Conservation (phyloP, 2,329 filamentous ascomycete genomes). For the Diaporthe citri region DNA sequence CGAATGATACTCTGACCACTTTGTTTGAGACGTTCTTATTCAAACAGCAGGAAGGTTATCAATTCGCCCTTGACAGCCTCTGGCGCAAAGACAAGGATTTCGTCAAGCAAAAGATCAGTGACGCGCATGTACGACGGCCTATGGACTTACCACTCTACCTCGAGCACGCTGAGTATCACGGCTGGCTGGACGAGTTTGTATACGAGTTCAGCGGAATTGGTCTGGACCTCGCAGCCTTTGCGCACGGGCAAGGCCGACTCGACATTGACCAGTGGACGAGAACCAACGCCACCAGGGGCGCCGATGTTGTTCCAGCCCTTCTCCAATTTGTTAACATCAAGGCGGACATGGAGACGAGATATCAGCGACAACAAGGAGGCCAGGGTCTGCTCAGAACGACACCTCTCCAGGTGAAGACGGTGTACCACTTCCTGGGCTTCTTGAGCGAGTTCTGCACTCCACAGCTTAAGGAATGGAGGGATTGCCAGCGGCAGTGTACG, state of each 20-base stretch:
- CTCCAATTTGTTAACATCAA: slow-evolving; percentile 88
- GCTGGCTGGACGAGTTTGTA: slow-evolving; percentile 86
- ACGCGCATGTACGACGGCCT: slow-evolving; percentile 78
- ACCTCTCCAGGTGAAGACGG: slow-evolving; percentile 86
- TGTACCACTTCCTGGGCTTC: slow-evolving; percentile 83
- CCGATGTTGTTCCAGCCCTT: slow-evolving; percentile 78
- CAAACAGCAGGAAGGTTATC: slow-evolving; percentile 81
- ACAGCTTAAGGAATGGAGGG: slow-evolving; percentile 75
- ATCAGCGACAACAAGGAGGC: slow-evolving; percentile 77
- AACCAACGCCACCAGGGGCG: slow-evolving; percentile 74
- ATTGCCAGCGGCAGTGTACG: slow-evolving; percentile 88
- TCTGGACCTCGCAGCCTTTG: slow-evolving; percentile 86
- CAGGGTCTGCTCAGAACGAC: slow-evolving; percentile 71
- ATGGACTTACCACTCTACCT: slow-evolving; percentile 77
- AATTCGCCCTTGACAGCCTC: slow-evolving; percentile 90
- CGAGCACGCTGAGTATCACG: slow-evolving; percentile 83
- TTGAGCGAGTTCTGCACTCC: slow-evolving; percentile 76
- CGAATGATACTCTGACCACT: slow-evolving; percentile 80
- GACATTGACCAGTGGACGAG: slow-evolving; percentile 86
- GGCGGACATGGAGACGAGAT: slow-evolving; percentile 81
- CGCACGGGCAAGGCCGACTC: slow-evolving; percentile 83
- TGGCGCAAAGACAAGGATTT: slow-evolving; percentile 93
- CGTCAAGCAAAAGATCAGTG: slow-evolving; percentile 84
- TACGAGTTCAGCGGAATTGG: slow-evolving; percentile 86
- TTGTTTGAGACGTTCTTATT: slow-evolving; percentile 87